Conservation (phyloP, 768 basidiomycete species). For the Kwoniella heveanensis region DNA sequence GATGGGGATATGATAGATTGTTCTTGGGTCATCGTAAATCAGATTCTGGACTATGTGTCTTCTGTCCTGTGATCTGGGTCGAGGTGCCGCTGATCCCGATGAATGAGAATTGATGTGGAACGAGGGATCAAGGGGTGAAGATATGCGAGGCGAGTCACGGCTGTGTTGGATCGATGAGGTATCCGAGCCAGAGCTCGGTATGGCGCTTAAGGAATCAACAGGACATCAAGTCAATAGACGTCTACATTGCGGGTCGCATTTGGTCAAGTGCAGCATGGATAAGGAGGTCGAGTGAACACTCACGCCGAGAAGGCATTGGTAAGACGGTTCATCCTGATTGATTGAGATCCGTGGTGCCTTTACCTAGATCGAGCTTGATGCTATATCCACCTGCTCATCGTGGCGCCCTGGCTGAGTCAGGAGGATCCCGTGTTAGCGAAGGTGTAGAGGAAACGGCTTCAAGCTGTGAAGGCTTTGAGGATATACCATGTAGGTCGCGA, state of each 20-base stretch:
- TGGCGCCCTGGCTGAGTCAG: background rate
- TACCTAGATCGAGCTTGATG: background rate
- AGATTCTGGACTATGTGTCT: conserved; percentile 20
- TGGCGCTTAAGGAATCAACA: conserved; percentile 6
- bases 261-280: too few relatives aligned
- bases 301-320: conserved; percentile 39
- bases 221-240: too few relatives aligned
- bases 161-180: conserved; percentile 17
- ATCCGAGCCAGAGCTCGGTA: conserved; percentile 29
- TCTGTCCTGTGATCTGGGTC: conserved; percentile 7
- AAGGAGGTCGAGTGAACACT: conserved; percentile 4
- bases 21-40: conserved; percentile 45
- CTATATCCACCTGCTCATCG: background rate
- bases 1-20: conserved; percentile 18
- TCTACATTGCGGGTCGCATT: too few relatives aligned
- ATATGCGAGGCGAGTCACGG: conserved; percentile 13
- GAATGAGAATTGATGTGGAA: conserved; percentile 20
- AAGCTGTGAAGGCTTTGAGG: too few relatives aligned
- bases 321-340: conserved; percentile 33
- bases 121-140: conserved; percentile 20
- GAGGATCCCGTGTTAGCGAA: too few relatives aligned
- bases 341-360: background rate
- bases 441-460: too few relatives aligned
- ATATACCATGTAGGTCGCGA: too few relatives aligned
- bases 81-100: conserved; percentile 7